Evolutionary conservation across 208 protist genomes (phyloP).

Genomic region (Herpetomonas samuelpessoai): DNA sequence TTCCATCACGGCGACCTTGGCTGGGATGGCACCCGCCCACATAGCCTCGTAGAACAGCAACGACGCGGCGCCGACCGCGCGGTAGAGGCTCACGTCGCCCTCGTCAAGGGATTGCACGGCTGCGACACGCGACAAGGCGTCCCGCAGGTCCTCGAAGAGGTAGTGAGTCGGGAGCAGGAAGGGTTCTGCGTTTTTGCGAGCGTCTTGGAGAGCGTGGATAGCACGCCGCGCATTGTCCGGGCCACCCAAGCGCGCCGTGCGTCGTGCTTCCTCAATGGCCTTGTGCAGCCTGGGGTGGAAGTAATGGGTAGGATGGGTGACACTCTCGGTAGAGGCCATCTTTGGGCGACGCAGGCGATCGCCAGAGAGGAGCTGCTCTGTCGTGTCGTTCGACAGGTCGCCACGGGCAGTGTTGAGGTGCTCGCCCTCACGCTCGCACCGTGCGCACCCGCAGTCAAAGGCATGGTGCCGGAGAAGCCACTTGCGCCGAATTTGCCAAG

Average conservation of each 20-base stretch:
- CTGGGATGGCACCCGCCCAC: conserved; percentile 34
- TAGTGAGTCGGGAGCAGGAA: conserved; percentile 39
- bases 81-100: conserved; percentile 7
- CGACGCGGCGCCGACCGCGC: conserved; percentile 11
- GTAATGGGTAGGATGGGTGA: conserved; percentile 35
- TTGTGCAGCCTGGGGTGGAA: conserved; percentile 32
- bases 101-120: conserved; percentile 3
- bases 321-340: conserved; percentile 2
- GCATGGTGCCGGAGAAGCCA: conserved; percentile 40
- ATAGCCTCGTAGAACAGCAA: conserved; percentile 37
- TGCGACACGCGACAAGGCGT: conserved; percentile 18
- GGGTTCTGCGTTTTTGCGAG: conserved; percentile 12
- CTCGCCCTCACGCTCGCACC: conserved; percentile 31
- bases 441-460: conserved; percentile 33
- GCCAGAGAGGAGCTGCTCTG: conserved; percentile 39
- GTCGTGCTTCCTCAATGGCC: conserved; percentile 9
- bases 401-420: conserved; percentile 29
- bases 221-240: background rate
- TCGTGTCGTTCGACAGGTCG: conserved; percentile 32
- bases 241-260: conserved; percentile 3
- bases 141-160: conserved; percentile 39
- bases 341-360: conserved; percentile 18
- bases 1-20: conserved; percentile 25
- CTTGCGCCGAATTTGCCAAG: conserved; percentile 43
- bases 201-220: conserved; percentile 5